Evolutionary conservation across 2,329 filamentous ascomycete genomes (phyloP).

Genomic region (Colletotrichum melonis): DNA sequence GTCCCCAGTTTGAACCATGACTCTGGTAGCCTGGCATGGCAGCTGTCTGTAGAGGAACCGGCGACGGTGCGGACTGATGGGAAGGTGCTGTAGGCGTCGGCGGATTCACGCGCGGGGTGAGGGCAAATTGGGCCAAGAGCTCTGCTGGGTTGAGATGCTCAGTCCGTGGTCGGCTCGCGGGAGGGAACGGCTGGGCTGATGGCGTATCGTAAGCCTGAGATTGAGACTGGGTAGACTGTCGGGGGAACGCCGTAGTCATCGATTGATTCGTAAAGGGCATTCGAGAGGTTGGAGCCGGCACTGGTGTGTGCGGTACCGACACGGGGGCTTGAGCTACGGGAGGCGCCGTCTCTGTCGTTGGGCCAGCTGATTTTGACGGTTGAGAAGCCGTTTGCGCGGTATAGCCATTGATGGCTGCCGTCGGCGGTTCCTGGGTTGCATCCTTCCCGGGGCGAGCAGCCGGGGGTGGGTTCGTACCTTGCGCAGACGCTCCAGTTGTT

Average conservation of each 20-base stretch:
- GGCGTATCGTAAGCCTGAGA: neutral
- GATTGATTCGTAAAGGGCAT: constrained; percentile 31
- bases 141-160: constrained; percentile 33
- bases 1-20: constrained; percentile 8
- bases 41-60: neutral
- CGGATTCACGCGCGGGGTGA: constrained; percentile 31
- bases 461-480: neutral
- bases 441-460: neutral
- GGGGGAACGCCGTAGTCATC: neutral
- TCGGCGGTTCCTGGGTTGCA: neutral
- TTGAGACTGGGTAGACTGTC: constrained; percentile 1
- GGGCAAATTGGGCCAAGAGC: constrained; percentile 30
- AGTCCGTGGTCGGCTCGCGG: constrained; percentile 1
- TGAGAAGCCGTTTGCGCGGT: neutral
- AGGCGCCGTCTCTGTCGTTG: neutral
- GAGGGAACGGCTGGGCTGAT: neutral
- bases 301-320: constrained; percentile 4
- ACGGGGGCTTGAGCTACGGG: constrained; percentile 11
- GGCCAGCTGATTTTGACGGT: neutral
- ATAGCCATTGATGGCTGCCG: neutral
- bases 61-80: constrained; percentile 15
- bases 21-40: neutral
- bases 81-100: constrained; percentile 21
- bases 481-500: neutral
- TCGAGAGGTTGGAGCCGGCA: neutral